Evolutionary conservation across 805 yeast species (phyloP).

Genomic region (Lipomyces oligophaga): DNA sequence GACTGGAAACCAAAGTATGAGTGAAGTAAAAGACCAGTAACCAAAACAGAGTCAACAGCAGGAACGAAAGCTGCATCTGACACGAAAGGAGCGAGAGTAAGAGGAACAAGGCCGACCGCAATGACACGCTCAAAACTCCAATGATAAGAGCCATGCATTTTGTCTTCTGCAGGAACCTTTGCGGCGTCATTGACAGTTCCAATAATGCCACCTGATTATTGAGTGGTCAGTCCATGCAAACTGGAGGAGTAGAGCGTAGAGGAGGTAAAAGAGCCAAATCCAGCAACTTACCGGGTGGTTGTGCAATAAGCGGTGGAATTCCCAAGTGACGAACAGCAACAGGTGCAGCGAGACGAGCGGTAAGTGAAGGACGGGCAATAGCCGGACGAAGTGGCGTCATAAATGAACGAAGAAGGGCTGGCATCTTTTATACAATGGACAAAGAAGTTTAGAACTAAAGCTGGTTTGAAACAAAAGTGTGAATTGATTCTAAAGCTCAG

Average conservation of each 20-base stretch:
- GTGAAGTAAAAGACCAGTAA: slow-evolving; percentile 67
- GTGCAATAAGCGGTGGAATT: slow-evolving; percentile 26
- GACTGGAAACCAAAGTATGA: slow-evolving; percentile 82
- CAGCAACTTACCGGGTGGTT: slow-evolving; percentile 24
- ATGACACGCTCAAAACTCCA: slow-evolving; percentile 86
- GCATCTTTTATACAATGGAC: slow-evolving; percentile 1
- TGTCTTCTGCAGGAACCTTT: slow-evolving; percentile 57
- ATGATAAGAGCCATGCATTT: slow-evolving; percentile 78
- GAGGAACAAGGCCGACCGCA: slow-evolving; percentile 69
- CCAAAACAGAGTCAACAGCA: slow-evolving; percentile 65
- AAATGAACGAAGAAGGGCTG: slow-evolving; percentile 17
- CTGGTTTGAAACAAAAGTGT: background rate
- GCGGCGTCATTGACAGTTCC: slow-evolving; percentile 95
- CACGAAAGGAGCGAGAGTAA: slow-evolving; percentile 69
- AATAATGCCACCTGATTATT: slow-evolving; percentile 74
- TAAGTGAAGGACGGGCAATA: slow-evolving; percentile 4
- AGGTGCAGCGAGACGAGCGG: slow-evolving; percentile 9
- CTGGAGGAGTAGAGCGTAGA: background rate
- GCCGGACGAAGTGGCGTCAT: slow-evolving; percentile 16
- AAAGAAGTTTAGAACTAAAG: too few species aligned
- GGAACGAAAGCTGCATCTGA: slow-evolving; percentile 68
- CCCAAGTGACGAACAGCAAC: slow-evolving; percentile 23
- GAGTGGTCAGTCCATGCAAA: too few species aligned
- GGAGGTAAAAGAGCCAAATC: background rate
- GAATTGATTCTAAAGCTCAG: too few species aligned